Conservation (phyloP, 1,284 basidiomycete species). For the Heterobasidion annosum region DNA sequence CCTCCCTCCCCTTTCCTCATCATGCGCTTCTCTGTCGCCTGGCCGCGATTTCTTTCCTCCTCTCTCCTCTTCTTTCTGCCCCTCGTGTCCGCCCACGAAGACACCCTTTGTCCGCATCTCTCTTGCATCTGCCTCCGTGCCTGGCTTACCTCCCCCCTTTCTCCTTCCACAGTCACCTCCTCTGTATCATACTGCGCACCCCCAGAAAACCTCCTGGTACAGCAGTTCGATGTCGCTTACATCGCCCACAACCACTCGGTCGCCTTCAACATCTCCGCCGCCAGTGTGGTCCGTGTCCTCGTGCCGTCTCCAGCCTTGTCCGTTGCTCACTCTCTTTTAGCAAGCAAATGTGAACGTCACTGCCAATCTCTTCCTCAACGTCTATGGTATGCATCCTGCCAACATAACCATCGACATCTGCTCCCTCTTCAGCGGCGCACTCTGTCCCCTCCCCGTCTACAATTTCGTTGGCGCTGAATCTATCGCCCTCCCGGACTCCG, state of each 20-base stretch:
- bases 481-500: slow-evolving; percentile 56
- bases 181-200: slow-evolving; percentile 84
- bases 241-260: slow-evolving; percentile 63
- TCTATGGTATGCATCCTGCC: slow-evolving; percentile 71
- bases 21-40: slow-evolving; percentile 60
- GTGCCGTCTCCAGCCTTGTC: slow-evolving; percentile 11
- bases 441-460: slow-evolving; percentile 83
- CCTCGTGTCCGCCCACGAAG: slow-evolving; percentile 36
- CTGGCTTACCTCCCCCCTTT: background rate
- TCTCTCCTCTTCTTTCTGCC: slow-evolving; percentile 25
- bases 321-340: slow-evolving; percentile 29
- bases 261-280: slow-evolving; percentile 67
- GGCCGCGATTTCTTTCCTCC: slow-evolving; percentile 47
- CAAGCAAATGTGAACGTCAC: slow-evolving; percentile 69
- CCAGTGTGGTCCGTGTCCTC: slow-evolving; percentile 51
- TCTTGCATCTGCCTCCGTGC: slow-evolving; percentile 4
- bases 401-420: slow-evolving; percentile 80
- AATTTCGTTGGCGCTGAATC: slow-evolving; percentile 80
- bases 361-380: slow-evolving; percentile 72
- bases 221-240: slow-evolving; percentile 76
- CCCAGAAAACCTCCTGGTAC: slow-evolving; percentile 70
- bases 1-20: slow-evolving; percentile 17
- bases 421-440: slow-evolving; percentile 61
- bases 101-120: slow-evolving; percentile 39
- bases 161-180: slow-evolving; percentile 52